These are phyloP conservation scores for Microbotryum intermedium DNA, from an alignment of 1,284 basidiomycete species.

Conservation along the genomic window DNA sequence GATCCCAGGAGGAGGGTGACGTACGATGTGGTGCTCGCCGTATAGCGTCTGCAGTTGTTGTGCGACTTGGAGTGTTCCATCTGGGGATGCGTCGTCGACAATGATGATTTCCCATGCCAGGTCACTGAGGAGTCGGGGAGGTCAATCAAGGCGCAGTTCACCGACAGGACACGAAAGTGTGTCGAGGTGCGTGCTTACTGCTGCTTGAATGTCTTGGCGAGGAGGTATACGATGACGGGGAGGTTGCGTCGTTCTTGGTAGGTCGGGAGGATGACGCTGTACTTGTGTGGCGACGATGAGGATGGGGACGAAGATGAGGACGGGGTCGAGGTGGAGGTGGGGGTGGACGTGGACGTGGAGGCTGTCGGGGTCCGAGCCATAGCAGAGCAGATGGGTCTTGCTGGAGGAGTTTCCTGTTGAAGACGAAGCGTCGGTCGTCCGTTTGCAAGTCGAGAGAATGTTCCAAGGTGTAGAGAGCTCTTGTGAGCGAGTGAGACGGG, in stretches of 20 bases:
- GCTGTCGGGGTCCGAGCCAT: not conserved
- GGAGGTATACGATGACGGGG: constrained; percentile 73
- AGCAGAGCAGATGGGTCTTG: too few species aligned
- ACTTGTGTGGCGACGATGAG: constrained; percentile 7
- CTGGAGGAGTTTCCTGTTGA: too few species aligned
- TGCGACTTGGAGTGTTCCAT: constrained; percentile 82
- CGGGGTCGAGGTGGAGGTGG: too few species aligned
- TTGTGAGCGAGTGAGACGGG: too few species aligned
- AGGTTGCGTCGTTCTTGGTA: constrained; percentile 90
- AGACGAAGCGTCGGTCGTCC: too few species aligned
- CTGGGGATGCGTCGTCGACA: constrained; percentile 83
- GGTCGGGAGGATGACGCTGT: constrained; percentile 70
- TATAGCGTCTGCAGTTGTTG: constrained; percentile 64
- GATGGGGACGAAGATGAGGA: too few species aligned
- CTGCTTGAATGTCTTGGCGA: constrained; percentile 63
- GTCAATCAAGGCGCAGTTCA: too few species aligned
- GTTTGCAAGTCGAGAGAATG: too few species aligned
- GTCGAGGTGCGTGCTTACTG: constrained; percentile 54
- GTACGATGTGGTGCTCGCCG: constrained; percentile 72
- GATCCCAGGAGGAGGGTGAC: constrained; percentile 28
- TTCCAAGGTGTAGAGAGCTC: too few species aligned
- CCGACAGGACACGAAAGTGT: too few species aligned
- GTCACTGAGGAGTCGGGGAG: constrained; percentile 41
- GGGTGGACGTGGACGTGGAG: not conserved
- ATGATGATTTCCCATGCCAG: constrained; percentile 76